Base-by-base conservation (phyloP, 116 monocot genomes). In the Phalaenopsis hybrid region DNA sequence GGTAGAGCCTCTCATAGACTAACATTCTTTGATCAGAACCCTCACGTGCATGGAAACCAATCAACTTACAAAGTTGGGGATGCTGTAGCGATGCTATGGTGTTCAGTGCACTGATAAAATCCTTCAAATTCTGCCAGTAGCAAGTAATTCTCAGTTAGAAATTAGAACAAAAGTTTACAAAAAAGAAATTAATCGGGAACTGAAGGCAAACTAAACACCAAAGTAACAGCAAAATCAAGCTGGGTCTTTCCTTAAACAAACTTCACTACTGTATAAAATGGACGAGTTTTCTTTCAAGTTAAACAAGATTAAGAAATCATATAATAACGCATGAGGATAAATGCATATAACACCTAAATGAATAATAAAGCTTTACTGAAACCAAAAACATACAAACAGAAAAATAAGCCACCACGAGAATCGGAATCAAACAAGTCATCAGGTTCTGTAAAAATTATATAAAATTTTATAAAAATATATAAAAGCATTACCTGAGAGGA, bases 31-130 rank as follows among this genome's bases (percentile, higher is more conserved):
- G 89, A 84, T 89, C 92, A 78, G 92, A 99, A 8, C 90, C 92
- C 79, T 93, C 95, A 76, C 87, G 88, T 48, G 92, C 95, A 85
- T 93, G 89, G 76, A 92, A 93, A 34, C 99, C 99, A 75, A 99
- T 81, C 79, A 99, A 83, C 78, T 95, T 98, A 68, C 95, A 98
- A 4, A 98, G 82, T 44, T 94, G 86, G 7, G 95, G 93, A 85
- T 93, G 93, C 44, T 95, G 93, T 52, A 99, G 69, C 2, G 91
- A 87, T 57, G 95, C 84, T 48, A 99, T 84, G 31, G 85, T 88
- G 57, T 89, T 93, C 78, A 86, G 88, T 80, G 91, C 88, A 59
- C 79, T 92, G 61, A 95, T 79, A 86, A 99, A 99, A 51, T 93
- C 99, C 76, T 92, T 95, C 67, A 90, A 79, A 20, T 85, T 90